Conservation (phyloP, 257 asterid species). For the Plantago major region DNA sequence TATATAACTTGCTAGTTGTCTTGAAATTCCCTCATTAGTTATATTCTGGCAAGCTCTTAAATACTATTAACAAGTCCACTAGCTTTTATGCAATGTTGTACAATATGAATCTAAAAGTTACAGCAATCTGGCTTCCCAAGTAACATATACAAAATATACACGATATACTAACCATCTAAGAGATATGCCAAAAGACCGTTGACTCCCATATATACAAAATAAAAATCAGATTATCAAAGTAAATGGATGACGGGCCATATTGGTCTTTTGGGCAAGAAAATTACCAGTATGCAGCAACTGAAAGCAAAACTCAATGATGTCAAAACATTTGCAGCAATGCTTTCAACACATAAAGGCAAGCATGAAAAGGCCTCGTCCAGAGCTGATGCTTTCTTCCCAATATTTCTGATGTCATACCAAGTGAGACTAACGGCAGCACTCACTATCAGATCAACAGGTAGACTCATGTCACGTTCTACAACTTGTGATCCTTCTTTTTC, state of each 20-base stretch:
- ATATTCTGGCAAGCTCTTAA: too few species aligned
- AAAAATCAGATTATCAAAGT: conserved; percentile 19
- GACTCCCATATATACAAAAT: neutral
- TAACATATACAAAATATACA: conserved; percentile 8
- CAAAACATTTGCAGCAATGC: conserved; percentile 74
- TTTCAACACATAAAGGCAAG: conserved; percentile 83
- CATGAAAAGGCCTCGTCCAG: conserved; percentile 70
- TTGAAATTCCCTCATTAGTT: too few species aligned
- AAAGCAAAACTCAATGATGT: conserved; percentile 92
- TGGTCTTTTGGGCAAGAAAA: conserved; percentile 23
- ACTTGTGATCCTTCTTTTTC: conserved; percentile 86
- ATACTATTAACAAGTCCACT: too few species aligned
- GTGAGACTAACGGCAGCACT: conserved; percentile 75
- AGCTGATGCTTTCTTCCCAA: conserved; percentile 78
- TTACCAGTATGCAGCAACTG: conserved; percentile 94
- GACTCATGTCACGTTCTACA: conserved; percentile 75
- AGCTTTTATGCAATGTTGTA: neutral
- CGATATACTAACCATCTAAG: conserved; percentile 2
- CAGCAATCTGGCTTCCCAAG: conserved; percentile 7
- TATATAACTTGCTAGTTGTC: too few species aligned
- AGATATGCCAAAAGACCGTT: conserved; percentile 8
- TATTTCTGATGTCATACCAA: conserved; percentile 83
- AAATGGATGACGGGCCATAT: conserved; percentile 15
- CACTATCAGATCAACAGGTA: conserved; percentile 73
- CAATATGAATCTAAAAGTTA: neutral